Conservation (phyloP, 495 filamentous ascomycete species). For the Aeminium ludgeri region DNA sequence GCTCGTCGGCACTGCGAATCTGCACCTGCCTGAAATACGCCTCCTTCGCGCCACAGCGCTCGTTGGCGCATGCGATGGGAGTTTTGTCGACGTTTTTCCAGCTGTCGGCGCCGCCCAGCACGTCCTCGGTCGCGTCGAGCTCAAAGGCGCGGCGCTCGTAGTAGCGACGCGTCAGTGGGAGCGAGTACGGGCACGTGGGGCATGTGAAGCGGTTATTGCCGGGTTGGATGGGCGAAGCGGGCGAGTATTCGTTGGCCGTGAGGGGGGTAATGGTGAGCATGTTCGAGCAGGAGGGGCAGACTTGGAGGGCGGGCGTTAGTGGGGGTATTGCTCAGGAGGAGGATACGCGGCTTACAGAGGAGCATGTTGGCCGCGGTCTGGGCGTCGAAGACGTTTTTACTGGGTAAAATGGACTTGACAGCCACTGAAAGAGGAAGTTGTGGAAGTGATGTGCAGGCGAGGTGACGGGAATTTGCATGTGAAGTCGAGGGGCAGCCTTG, state of each 20-base stretch:
- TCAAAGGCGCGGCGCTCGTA: constrained; percentile 10
- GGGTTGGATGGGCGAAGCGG: constrained; percentile 16
- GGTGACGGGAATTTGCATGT: no score
- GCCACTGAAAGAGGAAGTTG: no score
- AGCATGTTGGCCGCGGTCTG: no score
- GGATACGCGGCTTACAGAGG: constrained; percentile 37
- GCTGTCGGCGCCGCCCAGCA: constrained; percentile 69
- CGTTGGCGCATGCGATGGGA: constrained; percentile 55
- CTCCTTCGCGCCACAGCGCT: constrained; percentile 55
- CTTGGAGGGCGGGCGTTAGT: constrained; percentile 28
- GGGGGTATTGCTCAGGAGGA: constrained; percentile 2
- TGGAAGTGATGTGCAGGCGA: no score
- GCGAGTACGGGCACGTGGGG: constrained; percentile 82
- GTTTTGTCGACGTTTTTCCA: constrained; percentile 84
- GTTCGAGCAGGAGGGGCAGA: constrained; percentile 89
- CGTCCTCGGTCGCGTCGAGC: constrained; percentile 74
- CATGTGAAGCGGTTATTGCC: constrained; percentile 71
- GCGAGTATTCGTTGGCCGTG: constrained; percentile 29
- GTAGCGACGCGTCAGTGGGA: constrained; percentile 48
- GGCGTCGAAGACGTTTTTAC: no score
- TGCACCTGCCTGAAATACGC: constrained; percentile 94
- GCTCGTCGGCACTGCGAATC: constrained; percentile 95
- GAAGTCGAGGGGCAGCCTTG: no score
- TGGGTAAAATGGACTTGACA: no score
- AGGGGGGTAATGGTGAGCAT: constrained; percentile 56